These are phyloP conservation scores for Amesomyces nigricolor DNA, from an alignment of 2,329 filamentous ascomycete genomes.

Conservation along the genomic window DNA sequence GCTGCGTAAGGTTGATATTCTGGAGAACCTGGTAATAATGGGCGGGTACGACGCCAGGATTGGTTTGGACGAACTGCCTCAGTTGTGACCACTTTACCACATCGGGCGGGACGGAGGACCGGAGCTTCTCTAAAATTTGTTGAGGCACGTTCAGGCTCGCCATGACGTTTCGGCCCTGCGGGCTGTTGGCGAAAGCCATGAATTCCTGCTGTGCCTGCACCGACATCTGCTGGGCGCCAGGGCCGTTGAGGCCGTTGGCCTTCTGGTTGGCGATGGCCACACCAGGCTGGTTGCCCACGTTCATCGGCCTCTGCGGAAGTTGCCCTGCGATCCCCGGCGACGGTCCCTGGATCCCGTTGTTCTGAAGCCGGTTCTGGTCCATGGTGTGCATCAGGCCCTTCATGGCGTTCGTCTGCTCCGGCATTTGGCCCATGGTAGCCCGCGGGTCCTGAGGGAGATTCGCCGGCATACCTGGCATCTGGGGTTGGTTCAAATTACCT, in stretches of 20 bases:
- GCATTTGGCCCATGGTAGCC: constrained; percentile 38
- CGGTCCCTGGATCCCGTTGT: constrained; percentile 27
- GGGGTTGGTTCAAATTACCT: constrained; percentile 33
- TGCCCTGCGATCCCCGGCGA: constrained; percentile 26
- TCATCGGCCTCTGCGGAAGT: constrained; percentile 18
- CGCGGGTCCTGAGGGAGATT: constrained; percentile 45
- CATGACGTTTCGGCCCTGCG: constrained; percentile 37
- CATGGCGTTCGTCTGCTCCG: constrained; percentile 36
- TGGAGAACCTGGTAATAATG: constrained; percentile 2
- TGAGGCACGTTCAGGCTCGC: constrained; percentile 44
- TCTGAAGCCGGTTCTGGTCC: constrained; percentile 34
- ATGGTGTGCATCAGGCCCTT: constrained; percentile 48
- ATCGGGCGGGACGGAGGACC: constrained; percentile 35
- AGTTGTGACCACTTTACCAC: constrained; percentile 47
- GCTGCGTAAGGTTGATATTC: constrained; percentile 14
- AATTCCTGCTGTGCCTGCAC: constrained; percentile 25
- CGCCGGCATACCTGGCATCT: constrained; percentile 39
- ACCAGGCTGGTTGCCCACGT: constrained; percentile 20
- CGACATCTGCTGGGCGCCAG: constrained; percentile 12
- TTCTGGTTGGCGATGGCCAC: constrained; percentile 20
- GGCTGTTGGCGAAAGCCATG: constrained; percentile 17
- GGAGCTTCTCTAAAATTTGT: constrained; percentile 30
- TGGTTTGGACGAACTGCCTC: constrained; percentile 38
- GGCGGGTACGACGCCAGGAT: constrained; percentile 22
- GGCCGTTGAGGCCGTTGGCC: constrained; percentile 14